Evolutionary conservation across 2,329 filamentous ascomycete genomes (phyloP).

Genomic region (Cercospora nicotianae): DNA sequence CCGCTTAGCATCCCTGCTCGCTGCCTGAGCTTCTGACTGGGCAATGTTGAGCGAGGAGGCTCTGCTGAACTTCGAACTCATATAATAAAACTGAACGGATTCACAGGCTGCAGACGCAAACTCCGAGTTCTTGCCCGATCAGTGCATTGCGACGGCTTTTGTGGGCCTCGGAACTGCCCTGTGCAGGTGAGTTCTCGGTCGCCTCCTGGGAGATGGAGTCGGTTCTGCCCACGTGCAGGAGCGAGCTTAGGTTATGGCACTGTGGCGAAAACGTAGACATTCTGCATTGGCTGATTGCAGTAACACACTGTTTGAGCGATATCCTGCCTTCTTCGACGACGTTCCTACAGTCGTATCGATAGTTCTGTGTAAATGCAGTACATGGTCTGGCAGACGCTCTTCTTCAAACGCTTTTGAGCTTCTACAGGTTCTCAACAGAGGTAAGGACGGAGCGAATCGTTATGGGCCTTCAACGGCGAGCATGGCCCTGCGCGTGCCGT

Average conservation of each 20-base stretch:
- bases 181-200: not conserved
- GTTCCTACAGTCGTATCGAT: not conserved
- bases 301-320: not conserved
- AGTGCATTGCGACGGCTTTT: conserved; percentile 1
- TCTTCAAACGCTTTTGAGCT: not conserved
- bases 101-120: not conserved
- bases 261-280: not conserved
- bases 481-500: not conserved
- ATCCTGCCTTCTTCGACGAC: not conserved
- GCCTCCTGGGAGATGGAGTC: not conserved
- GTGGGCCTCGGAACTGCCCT: not conserved
- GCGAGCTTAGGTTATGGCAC: not conserved
- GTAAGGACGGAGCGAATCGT: not conserved
- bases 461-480: not conserved
- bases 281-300: not conserved
- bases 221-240: not conserved
- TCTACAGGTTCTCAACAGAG: not conserved
- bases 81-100: not conserved
- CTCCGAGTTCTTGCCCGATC: not conserved
- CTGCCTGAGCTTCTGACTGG: not conserved
- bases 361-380: not conserved
- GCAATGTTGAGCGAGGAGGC: not conserved
- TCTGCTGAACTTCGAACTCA: not conserved
- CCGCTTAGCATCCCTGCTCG: not conserved
- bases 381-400: not conserved